A percentile compares a stretch with the other conserved stretches of the same genome.
Evolutionary conservation across 495 filamentous ascomycete genomes (phyloP).

Genomic region (Tuber melanosporum): DNA sequence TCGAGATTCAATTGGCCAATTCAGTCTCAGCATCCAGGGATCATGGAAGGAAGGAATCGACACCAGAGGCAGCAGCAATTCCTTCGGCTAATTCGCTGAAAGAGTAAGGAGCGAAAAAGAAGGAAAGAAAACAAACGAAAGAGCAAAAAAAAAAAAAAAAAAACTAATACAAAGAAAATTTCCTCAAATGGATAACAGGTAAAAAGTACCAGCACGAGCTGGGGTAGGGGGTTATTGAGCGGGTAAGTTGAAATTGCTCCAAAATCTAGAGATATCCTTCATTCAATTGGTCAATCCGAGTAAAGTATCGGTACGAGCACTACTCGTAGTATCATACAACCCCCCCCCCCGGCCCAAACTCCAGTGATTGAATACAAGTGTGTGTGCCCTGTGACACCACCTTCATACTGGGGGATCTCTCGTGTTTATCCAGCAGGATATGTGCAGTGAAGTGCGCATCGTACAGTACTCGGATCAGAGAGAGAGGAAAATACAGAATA

Average conservation of each 20-base stretch:
- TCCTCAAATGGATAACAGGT: background rate
- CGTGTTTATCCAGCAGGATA: background rate
- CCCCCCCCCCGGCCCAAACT: background rate
- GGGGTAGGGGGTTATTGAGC: background rate
- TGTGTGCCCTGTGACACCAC: background rate
- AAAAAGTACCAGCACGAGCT: background rate
- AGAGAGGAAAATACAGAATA: background rate
- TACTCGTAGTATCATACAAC: background rate
- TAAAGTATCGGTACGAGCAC: background rate
- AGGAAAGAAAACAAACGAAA: background rate
- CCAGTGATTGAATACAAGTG: background rate
- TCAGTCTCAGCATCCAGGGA: constrained; percentile 5
- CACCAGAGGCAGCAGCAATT: background rate
- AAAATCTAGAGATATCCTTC: background rate
- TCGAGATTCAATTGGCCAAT: constrained; percentile 12
- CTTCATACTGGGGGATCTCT: background rate
- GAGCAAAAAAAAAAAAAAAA: background rate
- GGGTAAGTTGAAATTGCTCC: background rate
- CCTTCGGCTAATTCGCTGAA: constrained; percentile 29
- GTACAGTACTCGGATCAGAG: background rate
- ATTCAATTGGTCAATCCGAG: background rate
- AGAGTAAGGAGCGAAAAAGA: constrained; percentile 2
- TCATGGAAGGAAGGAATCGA: background rate
- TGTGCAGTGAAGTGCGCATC: background rate
- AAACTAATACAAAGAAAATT: background rate